Evolutionary conservation across 129 eudicot genomes (phyloP), one percentile per base, ranked within the genome.

Genomic region (Centella asiatica): DNA sequence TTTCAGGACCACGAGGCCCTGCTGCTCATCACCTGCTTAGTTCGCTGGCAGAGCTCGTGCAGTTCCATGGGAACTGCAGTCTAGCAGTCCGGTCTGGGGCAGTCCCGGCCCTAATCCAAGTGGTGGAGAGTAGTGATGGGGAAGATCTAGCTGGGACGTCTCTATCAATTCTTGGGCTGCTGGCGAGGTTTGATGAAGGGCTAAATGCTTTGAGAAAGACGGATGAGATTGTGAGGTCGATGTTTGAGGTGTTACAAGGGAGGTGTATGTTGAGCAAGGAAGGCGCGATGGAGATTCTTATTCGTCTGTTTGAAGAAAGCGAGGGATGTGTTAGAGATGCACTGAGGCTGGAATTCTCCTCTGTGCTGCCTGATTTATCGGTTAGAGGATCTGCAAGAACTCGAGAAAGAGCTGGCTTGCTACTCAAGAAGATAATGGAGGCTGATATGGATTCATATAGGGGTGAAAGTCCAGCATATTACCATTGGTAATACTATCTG

Each of bases 21-120:
- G 77, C 81, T 19, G 56, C 85, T 40, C 95, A 81, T 76, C 88
- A 87, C 69, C 81, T 87, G 22, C 80, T 87, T 8, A 87, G 85
- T 63, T 78, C 92, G 23, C 67, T 87, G 9, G 74, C 92, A 2
- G 95, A 87, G 78, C 65, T 87, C 26, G 92, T 74, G 62, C 88
- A 83, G 68, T 87, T 87, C 44, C 92, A 87, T 26, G 95, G 95
- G 59, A 87, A 87, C 66, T 87, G 95, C 77, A 86, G 90, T 9
- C 9, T 83, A 69, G 95, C 95, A 2, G 95, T 87, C 33, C 72
- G 81, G 22, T 67, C 78, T 6, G 85, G 83, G 18, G 95, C 83
- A 0, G 68, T 87, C 13, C 49, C 57, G 8, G 81, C 66, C 42
- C 83, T 87, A 42, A 62, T 87, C 60, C 39, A 55, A 25, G 34